Percentiles rank a stretch among this genome's conserved stretches.
These are phyloP conservation scores for Penicillium nordicum DNA, from an alignment of 2,329 filamentous ascomycete genomes.

Conservation along the genomic window DNA sequence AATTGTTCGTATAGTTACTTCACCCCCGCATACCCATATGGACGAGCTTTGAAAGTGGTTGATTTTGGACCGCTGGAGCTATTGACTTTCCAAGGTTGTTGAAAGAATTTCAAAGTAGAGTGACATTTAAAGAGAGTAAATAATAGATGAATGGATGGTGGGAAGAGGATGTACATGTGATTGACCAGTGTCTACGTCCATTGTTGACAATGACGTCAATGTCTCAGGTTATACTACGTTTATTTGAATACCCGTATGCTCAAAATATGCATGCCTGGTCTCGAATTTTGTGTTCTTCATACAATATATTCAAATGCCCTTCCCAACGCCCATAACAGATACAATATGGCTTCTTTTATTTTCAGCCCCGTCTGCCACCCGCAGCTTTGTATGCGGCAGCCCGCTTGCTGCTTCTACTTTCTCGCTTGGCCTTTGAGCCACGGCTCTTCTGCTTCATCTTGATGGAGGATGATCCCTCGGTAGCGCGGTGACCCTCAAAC, in stretches of 20 bases:
- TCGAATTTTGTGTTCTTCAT: conserved; percentile 1
- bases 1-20: not conserved
- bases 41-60: too few relatives aligned
- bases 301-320: conserved; percentile 19
- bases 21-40: not conserved
- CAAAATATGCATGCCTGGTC: not conserved
- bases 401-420: conserved; percentile 42
- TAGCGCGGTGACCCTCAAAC: conserved; percentile 47
- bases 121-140: not conserved
- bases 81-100: not conserved
- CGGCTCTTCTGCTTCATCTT: conserved; percentile 40
- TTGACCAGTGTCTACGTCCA: not conserved
- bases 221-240: not conserved
- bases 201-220: conserved; percentile 3
- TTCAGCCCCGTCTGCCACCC: conserved; percentile 31
- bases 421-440: conserved; percentile 40
- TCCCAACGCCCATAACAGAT: conserved; percentile 21
- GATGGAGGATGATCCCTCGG: conserved; percentile 29
- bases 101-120: not conserved
- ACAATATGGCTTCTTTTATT: conserved; percentile 10
- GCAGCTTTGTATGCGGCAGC: conserved; percentile 43
- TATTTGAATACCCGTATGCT: not conserved
- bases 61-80: not conserved
- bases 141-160: not conserved
- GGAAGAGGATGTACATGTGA: not conserved